Base-by-base conservation (phyloP, 306 rosid genomes). In the Prosopis cineraria region DNA sequence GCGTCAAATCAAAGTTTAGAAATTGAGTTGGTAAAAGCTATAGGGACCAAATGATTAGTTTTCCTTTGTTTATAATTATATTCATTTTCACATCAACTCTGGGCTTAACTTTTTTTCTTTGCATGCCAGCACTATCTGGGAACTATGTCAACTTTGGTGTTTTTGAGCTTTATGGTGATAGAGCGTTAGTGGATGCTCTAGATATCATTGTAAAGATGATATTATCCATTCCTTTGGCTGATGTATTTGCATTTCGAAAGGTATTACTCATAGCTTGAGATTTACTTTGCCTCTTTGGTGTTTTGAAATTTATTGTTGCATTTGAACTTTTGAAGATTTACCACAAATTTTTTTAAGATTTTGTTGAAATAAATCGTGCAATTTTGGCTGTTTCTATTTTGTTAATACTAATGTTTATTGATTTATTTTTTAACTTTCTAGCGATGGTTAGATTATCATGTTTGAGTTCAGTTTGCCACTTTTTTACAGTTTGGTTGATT, bases 91-190 rank as follows among this genome's bases (percentile, higher is more conserved):
- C 37, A 59, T 84, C 65, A 29, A 45, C 44, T 43, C 10, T 68
- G 16, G 39, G 20, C 60, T 81, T 64, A 73, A 33, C 37, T 81
- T 50, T 56, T 25, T 24, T 56, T 84, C 30, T 79, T 83, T 69
- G 47, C 40, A 20, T 68, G 68, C 79, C 89, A 93, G 98, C 96
- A 55, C 86, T 93, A 40, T 84, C 89, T 77, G 98, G 98, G 84
- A 93, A 88, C 81, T 93, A 88, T 77, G 97, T 90, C 79, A 93
- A 93, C 89, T 93, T 93, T 76, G 97, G 98, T 25, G 91, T 93
- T 79, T 91, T 93, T 88, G 98, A 93, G 80, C 89, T 93, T 30
- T 93, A 93, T 72, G 98, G 98, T 30, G 98, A 93, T 80, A 86
- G 91, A 82, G 95, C 97, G 44, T 91, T 93, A 48, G 75, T 90